A percentile compares a stretch with the other conserved stretches of the same genome.
Evolutionary conservation across 2,329 filamentous ascomycete genomes (phyloP).

Genomic region (Fonsecaea nubica): DNA sequence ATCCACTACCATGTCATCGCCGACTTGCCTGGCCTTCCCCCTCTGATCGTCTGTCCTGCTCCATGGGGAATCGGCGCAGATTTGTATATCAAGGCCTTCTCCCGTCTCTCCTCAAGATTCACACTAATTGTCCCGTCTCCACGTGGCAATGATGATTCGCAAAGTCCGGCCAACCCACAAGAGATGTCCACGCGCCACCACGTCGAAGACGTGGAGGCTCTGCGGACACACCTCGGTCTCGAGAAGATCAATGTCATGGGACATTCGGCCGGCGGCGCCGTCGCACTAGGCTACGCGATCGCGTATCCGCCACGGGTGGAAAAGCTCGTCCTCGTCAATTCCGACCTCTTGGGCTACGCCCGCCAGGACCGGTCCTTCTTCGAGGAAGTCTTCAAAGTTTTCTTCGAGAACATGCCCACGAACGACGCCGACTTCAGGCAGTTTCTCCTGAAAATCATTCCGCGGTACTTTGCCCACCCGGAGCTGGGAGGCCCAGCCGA

Average conservation of each 20-base stretch:
- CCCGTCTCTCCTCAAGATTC: slow-evolving; percentile 25
- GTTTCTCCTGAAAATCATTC: slow-evolving; percentile 34
- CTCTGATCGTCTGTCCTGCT: slow-evolving; percentile 19
- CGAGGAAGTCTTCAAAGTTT: slow-evolving; percentile 23
- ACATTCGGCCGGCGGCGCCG: slow-evolving; percentile 43
- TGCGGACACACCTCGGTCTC: slow-evolving; percentile 39
- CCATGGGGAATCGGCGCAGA: slow-evolving; percentile 24
- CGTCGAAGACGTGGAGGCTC: slow-evolving; percentile 41
- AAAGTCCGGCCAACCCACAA: slow-evolving; percentile 18
- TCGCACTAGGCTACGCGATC: slow-evolving; percentile 43
- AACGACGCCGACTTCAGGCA: slow-evolving; percentile 38
- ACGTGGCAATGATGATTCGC: slow-evolving; percentile 41
- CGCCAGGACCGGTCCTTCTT: slow-evolving; percentile 33
- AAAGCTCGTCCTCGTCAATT: slow-evolving; percentile 40
- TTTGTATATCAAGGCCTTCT: slow-evolving; percentile 17
- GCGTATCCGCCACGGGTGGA: slow-evolving; percentile 37
- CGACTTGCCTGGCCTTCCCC: slow-evolving; percentile 10
- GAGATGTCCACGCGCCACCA: slow-evolving; percentile 39
- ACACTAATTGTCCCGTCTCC: slow-evolving; percentile 42
- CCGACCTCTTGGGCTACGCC: slow-evolving; percentile 39
- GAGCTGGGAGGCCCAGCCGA: slow-evolving; percentile 27
- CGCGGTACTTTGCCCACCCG: slow-evolving; percentile 42
- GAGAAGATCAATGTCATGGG: slow-evolving; percentile 37
- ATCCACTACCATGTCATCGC: slow-evolving; percentile 22
- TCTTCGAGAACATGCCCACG: slow-evolving; percentile 7